Conservation (phyloP, 371 early-diverging fungal genomes). For the Amoeboaphelidium protococcarum region DNA sequence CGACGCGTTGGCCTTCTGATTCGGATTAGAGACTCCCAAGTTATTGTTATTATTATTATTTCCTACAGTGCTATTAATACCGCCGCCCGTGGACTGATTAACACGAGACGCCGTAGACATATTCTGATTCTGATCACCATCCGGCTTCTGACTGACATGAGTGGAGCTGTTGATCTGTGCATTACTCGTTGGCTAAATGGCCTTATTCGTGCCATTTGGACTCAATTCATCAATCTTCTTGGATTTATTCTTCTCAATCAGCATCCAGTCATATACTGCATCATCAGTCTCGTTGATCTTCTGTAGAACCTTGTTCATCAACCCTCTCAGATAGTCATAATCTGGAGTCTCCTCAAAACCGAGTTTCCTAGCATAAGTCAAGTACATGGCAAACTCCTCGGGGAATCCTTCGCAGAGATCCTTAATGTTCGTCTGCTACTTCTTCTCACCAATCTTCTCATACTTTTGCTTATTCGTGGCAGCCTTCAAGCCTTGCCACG, state of each 20-base stretch:
- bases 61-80: neutral
- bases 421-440: conserved; percentile 66
- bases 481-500: conserved; percentile 97
- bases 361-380: conserved; percentile 7
- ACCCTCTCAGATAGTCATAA: conserved; percentile 11
- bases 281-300: conserved; percentile 52
- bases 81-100: neutral
- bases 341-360: conserved; percentile 11
- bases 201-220: neutral
- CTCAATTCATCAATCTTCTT: neutral
- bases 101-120: too few species aligned
- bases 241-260: neutral
- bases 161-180: neutral
- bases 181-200: neutral
- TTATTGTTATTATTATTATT: neutral
- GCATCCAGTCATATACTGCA: conserved; percentile 89
- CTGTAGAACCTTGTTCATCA: conserved; percentile 25
- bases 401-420: conserved; percentile 85
- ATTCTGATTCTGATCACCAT: neutral
- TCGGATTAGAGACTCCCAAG: neutral
- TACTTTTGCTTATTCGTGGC: conserved; percentile 97
- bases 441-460: conserved; percentile 93
- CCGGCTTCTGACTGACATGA: neutral
- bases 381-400: conserved; percentile 6
- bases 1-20: neutral